A percentile compares a stretch with the other conserved stretches of the same genome.
Conservation (phyloP, 1,284 basidiomycete genomes). For the Ustilago tritici region DNA sequence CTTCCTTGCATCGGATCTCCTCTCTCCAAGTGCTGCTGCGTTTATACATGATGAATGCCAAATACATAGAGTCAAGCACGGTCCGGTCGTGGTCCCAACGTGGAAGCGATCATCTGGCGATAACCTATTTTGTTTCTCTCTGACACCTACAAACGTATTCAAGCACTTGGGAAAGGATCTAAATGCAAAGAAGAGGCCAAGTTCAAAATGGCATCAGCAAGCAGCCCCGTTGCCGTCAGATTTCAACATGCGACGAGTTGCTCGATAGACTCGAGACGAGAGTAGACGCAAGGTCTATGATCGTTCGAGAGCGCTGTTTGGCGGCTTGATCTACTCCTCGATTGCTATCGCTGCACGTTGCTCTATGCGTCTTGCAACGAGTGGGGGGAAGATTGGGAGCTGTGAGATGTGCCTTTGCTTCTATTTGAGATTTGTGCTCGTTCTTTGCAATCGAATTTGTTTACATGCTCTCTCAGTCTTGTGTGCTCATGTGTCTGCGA, state of each 20-base stretch:
- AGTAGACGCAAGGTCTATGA: too few relatives aligned
- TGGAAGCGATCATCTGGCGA: slow-evolving; percentile 55
- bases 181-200: not conserved
- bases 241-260: not conserved
- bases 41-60: slow-evolving; percentile 45
- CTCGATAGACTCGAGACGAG: not conserved
- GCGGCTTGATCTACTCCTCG: not conserved
- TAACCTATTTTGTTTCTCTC: slow-evolving; percentile 45
- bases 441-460: not conserved
- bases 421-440: not conserved
- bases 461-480: not conserved
- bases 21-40: slow-evolving; percentile 1
- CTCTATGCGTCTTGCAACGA: not conserved
- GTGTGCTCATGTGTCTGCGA: too few relatives aligned
- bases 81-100: slow-evolving; percentile 53
- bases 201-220: not conserved
- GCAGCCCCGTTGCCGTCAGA: not conserved
- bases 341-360: not conserved
- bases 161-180: not conserved
- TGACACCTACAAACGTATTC: slow-evolving; percentile 17
- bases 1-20: not conserved
- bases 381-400: not conserved
- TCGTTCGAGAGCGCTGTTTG: not conserved
- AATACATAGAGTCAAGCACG: slow-evolving; percentile 60
- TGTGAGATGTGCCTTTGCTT: not conserved